phyloP scores from a whole-genome alignment of 805 yeast species.

The Metschnikowia borealis region DNA sequence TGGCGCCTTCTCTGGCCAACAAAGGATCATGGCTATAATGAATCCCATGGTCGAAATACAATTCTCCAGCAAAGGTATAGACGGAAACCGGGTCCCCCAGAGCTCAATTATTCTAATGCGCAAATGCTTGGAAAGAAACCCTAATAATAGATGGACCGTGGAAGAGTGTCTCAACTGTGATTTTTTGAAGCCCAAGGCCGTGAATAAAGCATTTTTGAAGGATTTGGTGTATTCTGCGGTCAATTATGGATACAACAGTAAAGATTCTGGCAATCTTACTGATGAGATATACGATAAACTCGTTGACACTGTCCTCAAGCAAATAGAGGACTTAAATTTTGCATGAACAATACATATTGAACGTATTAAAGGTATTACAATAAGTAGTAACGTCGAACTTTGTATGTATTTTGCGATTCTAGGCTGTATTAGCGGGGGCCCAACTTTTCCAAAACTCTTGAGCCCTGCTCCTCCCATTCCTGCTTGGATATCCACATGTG shows the following conservation, averaged over 20 bases:
- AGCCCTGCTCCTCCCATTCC: constrained; percentile 98
- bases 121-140: constrained; percentile 69
- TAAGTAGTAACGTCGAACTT: background rate
- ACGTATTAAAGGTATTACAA: background rate
- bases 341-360: constrained; percentile 17
- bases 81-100: constrained; percentile 59
- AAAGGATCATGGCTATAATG: constrained; percentile 78
- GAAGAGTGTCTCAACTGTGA: constrained; percentile 56
- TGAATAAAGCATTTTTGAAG: constrained; percentile 60
- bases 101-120: constrained; percentile 68
- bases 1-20: constrained; percentile 70
- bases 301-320: constrained; percentile 53
- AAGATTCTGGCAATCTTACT: constrained; percentile 36
- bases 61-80: constrained; percentile 61
- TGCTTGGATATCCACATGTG: constrained; percentile 96
- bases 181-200: constrained; percentile 72
- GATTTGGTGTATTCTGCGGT: constrained; percentile 77
- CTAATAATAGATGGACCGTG: constrained; percentile 60
- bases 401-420: background rate
- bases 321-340: constrained; percentile 38
- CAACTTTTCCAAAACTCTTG: constrained; percentile 76
- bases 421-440: constrained; percentile 69
- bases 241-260: constrained; percentile 53
- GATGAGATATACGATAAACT: constrained; percentile 39
- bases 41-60: constrained; percentile 71